phyloP scores from a whole-genome alignment of 2,329 filamentous ascomycete species.

The Diplocarpon rosae region DNA sequence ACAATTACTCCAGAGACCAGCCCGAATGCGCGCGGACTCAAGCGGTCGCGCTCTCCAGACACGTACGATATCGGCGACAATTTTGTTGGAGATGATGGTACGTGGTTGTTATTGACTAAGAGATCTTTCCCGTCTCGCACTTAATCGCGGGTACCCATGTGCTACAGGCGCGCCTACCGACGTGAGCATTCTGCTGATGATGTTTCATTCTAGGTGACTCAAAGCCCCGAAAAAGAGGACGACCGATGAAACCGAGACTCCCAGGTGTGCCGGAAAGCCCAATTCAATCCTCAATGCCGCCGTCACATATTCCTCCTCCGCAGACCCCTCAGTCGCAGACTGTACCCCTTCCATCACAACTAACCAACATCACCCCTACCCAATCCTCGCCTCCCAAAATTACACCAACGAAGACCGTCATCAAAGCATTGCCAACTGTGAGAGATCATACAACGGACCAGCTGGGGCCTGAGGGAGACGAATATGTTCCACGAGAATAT shows the following conservation, averaged over 20 bases:
- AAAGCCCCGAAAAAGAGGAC: constrained; percentile 30
- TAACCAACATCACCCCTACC: constrained; percentile 30
- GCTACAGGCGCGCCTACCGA: constrained; percentile 16
- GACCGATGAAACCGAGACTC: constrained; percentile 28
- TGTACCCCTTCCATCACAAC: constrained; percentile 22
- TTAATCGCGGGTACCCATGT: constrained; percentile 19
- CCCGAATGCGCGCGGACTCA: constrained; percentile 57
- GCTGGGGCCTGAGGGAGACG: constrained; percentile 76
- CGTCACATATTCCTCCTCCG: constrained; percentile 36
- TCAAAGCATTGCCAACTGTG: constrained; percentile 92
- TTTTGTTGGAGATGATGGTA: constrained; percentile 60
- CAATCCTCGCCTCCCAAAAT: constrained; percentile 61
- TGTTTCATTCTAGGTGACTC: constrained; percentile 30
- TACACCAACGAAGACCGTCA: constrained; percentile 68
- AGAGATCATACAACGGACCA: constrained; percentile 96
- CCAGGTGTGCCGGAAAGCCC: constrained; percentile 46
- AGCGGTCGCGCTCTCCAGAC: constrained; percentile 65
- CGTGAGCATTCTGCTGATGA: constrained; percentile 14
- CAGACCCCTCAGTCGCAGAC: constrained; percentile 41
- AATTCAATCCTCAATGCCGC: constrained; percentile 39
- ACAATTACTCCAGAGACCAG: constrained; percentile 41
- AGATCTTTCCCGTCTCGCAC: constrained; percentile 1
- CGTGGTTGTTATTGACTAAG: constrained; percentile 32
- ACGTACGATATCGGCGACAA: constrained; percentile 47
- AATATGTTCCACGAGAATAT: constrained; percentile 87